These are phyloP conservation scores for Gliomastix tumulicola DNA, from an alignment of 2,329 filamentous ascomycete species.

Conservation along the genomic window DNA sequence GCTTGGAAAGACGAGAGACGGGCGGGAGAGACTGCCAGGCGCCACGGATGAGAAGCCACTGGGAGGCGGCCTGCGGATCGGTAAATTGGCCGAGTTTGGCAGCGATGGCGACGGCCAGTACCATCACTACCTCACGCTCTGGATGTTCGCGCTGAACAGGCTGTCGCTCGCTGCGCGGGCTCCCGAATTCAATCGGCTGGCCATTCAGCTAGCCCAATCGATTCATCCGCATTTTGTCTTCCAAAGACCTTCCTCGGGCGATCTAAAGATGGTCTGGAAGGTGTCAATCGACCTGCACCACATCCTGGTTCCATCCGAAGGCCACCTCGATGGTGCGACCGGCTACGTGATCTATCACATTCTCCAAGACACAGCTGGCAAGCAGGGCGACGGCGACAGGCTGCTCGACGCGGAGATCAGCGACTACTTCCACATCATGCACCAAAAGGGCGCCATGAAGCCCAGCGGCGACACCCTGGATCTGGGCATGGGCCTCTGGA, in stretches of 20 bases:
- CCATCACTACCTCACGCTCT: slow-evolving; percentile 53
- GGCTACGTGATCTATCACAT: slow-evolving; percentile 44
- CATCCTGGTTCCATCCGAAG: slow-evolving; percentile 41
- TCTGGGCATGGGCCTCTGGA: slow-evolving; percentile 53
- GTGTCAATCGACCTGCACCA: slow-evolving; percentile 38
- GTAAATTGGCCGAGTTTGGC: slow-evolving; percentile 41
- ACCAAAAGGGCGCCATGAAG: slow-evolving; percentile 30
- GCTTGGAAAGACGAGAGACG: slow-evolving; percentile 45
- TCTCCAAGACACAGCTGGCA: slow-evolving; percentile 31
- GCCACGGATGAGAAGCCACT: slow-evolving; percentile 45
- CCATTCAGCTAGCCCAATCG: slow-evolving; percentile 41
- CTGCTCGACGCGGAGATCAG: slow-evolving; percentile 39
- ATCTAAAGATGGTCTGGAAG: slow-evolving; percentile 46
- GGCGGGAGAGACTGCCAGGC: slow-evolving; percentile 33
- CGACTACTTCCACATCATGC: slow-evolving; percentile 43
- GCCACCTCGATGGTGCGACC: slow-evolving; percentile 48
- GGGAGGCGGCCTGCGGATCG: slow-evolving; percentile 49
- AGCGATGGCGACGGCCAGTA: slow-evolving; percentile 52
- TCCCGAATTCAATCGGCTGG: slow-evolving; percentile 38
- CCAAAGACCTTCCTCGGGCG: no score
- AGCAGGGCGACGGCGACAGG: slow-evolving; percentile 15
- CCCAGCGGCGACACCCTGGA: slow-evolving; percentile 45
- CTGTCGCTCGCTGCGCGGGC: slow-evolving; percentile 39
- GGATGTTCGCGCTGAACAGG: slow-evolving; percentile 56
- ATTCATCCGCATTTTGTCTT: slow-evolving; percentile 33